Evolutionary conservation across 208 protist species (phyloP).

Genomic region (Herpetomonas tarakana): DNA sequence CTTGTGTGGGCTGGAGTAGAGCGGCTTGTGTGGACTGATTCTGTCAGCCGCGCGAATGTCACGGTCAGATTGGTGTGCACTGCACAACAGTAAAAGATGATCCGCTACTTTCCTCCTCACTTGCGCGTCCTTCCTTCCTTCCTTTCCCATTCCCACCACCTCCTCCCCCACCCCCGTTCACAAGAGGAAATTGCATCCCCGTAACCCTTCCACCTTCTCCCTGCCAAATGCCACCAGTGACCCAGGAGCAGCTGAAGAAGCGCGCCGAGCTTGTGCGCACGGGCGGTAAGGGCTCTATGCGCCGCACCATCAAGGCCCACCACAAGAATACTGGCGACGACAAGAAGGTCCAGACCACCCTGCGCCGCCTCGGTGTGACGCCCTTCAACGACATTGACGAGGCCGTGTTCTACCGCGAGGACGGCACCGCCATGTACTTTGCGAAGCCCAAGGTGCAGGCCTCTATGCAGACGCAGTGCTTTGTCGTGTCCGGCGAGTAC

Average conservation of each 20-base stretch:
- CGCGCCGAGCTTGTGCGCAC: slow-evolving; percentile 92
- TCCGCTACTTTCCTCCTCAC: no score
- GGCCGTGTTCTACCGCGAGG: slow-evolving; percentile 96
- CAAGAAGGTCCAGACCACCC: slow-evolving; percentile 93
- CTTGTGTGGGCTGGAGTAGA: no score
- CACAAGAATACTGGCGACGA: slow-evolving; percentile 88
- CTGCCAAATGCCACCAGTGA: slow-evolving; percentile 57
- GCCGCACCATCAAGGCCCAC: slow-evolving; percentile 74
- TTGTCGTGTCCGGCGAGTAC: slow-evolving; percentile 94
- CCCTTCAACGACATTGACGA: slow-evolving; percentile 96
- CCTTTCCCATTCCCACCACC: no score
- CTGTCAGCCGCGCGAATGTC: no score
- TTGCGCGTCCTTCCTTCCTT: no score
- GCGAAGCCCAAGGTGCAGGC: slow-evolving; percentile 97
- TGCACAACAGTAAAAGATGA: no score
- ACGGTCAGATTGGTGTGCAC: no score
- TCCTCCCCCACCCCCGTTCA: no score
- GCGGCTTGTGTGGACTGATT: no score
- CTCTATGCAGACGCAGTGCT: slow-evolving; percentile 95
- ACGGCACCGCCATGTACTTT: slow-evolving; percentile 96
- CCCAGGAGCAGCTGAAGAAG: slow-evolving; percentile 79
- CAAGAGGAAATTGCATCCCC: no score
- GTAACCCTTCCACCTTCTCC: no score
- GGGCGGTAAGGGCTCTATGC: slow-evolving; percentile 95
- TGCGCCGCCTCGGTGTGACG: slow-evolving; percentile 94